Percentiles rank a stretch among this genome's conserved stretches.
Conservation (phyloP, 306 rosid genomes). For the Oxytropis ochrocephala region DNA sequence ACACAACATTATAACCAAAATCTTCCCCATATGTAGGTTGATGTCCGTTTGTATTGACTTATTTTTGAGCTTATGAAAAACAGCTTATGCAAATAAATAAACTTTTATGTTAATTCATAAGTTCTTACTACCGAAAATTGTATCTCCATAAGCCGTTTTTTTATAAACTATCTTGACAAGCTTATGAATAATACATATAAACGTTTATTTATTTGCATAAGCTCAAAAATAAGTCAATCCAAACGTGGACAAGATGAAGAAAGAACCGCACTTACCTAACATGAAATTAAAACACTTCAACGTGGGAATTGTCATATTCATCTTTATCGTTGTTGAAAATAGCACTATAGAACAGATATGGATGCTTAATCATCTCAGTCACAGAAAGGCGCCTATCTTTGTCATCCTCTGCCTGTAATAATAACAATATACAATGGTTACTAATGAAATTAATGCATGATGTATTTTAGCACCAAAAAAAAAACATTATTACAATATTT, state of each 20-base stretch:
- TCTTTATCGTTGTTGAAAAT: slow-evolving; percentile 76
- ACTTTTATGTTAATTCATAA: too few species aligned
- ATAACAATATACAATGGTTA: slow-evolving; percentile 3
- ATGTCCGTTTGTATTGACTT: too few species aligned
- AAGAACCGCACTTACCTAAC: slow-evolving; percentile 26
- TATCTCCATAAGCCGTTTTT: too few species aligned
- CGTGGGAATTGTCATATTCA: slow-evolving; percentile 47
- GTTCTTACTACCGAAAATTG: too few species aligned
- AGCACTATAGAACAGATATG: slow-evolving; percentile 83
- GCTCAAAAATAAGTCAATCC: too few species aligned
- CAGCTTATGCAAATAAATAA: too few species aligned
- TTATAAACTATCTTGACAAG: too few species aligned
- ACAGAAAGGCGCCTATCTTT: slow-evolving; percentile 76
- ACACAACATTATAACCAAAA: too few species aligned
- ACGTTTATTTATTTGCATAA: too few species aligned
- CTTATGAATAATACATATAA: too few species aligned
- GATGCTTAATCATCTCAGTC: slow-evolving; percentile 88
- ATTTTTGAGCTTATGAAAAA: too few species aligned
- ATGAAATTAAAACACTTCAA: slow-evolving; percentile 62
- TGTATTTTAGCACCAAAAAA: slow-evolving; percentile 17
- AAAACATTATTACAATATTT: slow-evolving; percentile 1
- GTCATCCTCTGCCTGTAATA: slow-evolving; percentile 69
- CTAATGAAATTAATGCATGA: slow-evolving; percentile 21
- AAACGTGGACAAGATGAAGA: neutral
- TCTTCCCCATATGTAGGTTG: too few species aligned